Base-by-base conservation (phyloP, 169 alveolate genomes). In the Eimeria necatrix region DNA sequence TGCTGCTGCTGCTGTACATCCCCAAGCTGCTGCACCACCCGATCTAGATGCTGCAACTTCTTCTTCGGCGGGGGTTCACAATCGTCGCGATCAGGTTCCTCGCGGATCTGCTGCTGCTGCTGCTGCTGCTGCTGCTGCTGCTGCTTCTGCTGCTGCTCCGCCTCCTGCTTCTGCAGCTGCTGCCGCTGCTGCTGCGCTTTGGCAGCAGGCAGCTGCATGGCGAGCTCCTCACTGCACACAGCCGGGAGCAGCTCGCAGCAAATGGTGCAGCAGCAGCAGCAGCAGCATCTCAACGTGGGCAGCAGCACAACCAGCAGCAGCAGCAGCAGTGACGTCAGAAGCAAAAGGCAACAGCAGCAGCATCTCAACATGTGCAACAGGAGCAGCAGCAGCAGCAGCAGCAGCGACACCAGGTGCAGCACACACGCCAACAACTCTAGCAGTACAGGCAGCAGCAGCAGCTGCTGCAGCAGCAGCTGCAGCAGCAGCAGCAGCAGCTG, bases 401-500 rank as follows among this genome's bases (percentile, higher is more conserved):
- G 56, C 60, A 32, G 60, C 64, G 41, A 22, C 64, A 48, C 26
- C 64, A 76, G 61, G 61, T 32, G 86, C 86, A 76, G 60, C 86
- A 49, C 73, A 61, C n/a, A 16, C 61, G 41, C 22, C 56, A 48
- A 4, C 81, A 71, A 48, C 81, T 3, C 14, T 32, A 76, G 14
- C 14, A 48, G 60, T 2, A 16, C 16, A 56, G 12, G 86, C 86
- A 76, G 86, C 61, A 76, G 20, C 24, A 41, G 59, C 61, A 76
- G 61, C 86, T 10, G 86, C 86, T 32, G 86, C 86, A 76, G 86
- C 59, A 76, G 14, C 24, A 48, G 59, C 86, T 32, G 32, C 86
- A 24, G 60, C 86, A 76, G 86, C 86, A 41, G 86, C 86, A 76
- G 86, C 60, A 76, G 60, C 60, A 24, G 26, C 61, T 32, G 86